Evolutionary conservation across 2,329 filamentous ascomycete genomes (phyloP).

Genomic region (Penicillium olsonii): DNA sequence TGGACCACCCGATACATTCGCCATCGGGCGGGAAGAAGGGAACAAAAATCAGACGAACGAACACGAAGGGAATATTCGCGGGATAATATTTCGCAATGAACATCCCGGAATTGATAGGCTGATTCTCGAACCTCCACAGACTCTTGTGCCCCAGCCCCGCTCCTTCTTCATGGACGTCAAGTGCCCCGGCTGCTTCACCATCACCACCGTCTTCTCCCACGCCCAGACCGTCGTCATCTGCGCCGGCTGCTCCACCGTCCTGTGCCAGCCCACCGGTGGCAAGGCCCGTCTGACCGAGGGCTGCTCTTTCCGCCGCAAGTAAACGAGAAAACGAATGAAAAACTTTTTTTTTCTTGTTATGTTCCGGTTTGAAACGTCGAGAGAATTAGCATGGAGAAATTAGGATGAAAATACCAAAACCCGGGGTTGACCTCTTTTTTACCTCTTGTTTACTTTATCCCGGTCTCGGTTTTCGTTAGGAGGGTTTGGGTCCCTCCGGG

Average conservation of each 20-base stretch:
- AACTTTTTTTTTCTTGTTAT: slow-evolving; percentile 29
- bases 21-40: slow-evolving; percentile 8
- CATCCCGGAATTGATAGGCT: slow-evolving; percentile 5
- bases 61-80: not conserved
- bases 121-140: slow-evolving; percentile 55
- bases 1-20: not conserved
- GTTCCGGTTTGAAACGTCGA: slow-evolving; percentile 28
- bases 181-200: slow-evolving; percentile 99
- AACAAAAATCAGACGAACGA: slow-evolving; percentile 1
- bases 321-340: slow-evolving; percentile 49
- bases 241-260: slow-evolving; percentile 98
- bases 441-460: slow-evolving; percentile 24
- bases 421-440: slow-evolving; percentile 16
- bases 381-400: slow-evolving; percentile 32
- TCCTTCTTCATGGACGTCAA: slow-evolving; percentile 99
- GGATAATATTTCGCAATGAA: not conserved
- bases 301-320: slow-evolving; percentile 99
- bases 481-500: not conserved
- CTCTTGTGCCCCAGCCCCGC: slow-evolving; percentile 90
- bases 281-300: slow-evolving; percentile 99
- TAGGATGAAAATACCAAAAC: slow-evolving; percentile 32
- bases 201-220: slow-evolving; percentile 99
- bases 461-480: slow-evolving; percentile 19
- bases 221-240: slow-evolving; percentile 99
- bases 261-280: slow-evolving; percentile 99